These are phyloP conservation scores for Pseudogymnoascus sp. DNA, from an alignment of 2,329 filamentous ascomycete species.

Conservation along the genomic window DNA sequence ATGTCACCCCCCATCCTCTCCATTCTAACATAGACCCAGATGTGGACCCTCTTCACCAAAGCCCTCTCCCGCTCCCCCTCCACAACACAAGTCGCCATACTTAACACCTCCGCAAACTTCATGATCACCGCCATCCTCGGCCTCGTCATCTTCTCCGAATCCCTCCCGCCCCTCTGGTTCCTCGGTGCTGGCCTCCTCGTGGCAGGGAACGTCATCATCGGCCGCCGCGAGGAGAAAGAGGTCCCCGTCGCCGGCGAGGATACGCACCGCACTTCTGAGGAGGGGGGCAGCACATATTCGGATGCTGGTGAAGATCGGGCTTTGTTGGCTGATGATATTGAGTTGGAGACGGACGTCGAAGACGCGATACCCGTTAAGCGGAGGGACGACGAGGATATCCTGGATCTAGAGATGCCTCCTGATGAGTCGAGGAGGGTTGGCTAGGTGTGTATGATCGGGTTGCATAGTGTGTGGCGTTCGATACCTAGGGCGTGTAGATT, in stretches of 20 bases:
- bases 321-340: constrained; percentile 11
- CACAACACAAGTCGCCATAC: constrained; percentile 70
- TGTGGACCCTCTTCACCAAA: constrained; percentile 78
- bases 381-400: constrained; percentile 8
- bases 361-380: not conserved
- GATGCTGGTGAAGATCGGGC: not conserved
- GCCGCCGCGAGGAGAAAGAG: constrained; percentile 52
- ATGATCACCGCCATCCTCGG: constrained; percentile 68
- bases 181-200: constrained; percentile 63
- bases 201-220: constrained; percentile 70
- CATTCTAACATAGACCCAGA: constrained; percentile 32
- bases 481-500: constrained; percentile 6
- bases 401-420: constrained; percentile 6
- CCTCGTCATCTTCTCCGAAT: constrained; percentile 61
- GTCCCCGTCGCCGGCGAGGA: not conserved
- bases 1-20: not conserved
- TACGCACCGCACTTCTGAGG: not conserved
- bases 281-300: not conserved
- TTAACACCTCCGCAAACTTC: constrained; percentile 78
- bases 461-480: constrained; percentile 8
- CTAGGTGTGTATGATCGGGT: not conserved
- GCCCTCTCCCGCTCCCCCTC: constrained; percentile 66
- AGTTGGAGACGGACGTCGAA: constrained; percentile 6
- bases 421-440: not conserved
- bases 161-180: constrained; percentile 68